Conservation (phyloP, 2,329 filamentous ascomycete genomes). For the Phoma sp. region DNA sequence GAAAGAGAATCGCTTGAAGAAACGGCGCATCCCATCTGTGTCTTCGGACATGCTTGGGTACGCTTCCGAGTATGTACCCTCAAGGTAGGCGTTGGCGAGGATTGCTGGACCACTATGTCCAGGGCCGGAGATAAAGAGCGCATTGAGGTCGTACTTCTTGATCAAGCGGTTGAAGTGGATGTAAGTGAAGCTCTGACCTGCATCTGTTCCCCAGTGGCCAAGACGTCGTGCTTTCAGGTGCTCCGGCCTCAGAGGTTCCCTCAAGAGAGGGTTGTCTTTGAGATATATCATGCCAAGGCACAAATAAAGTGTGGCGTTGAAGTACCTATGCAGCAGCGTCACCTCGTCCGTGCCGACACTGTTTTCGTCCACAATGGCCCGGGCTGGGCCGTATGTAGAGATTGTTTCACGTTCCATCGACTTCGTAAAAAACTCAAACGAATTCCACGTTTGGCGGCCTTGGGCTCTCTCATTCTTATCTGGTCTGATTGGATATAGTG, state of each 20-base stretch:
- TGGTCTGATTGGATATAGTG: too few relatives aligned
- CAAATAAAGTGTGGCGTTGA: slow-evolving; percentile 77
- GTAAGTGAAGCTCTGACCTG: slow-evolving; percentile 82
- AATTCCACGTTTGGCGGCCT: too few relatives aligned
- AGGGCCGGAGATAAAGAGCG: slow-evolving; percentile 77
- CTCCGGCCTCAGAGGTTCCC: slow-evolving; percentile 70
- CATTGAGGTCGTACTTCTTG: slow-evolving; percentile 78
- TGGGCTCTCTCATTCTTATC: too few relatives aligned
- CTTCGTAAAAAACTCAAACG: too few relatives aligned
- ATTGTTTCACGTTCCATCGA: too few relatives aligned
- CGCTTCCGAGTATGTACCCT: slow-evolving; percentile 78
- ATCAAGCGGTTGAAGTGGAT: slow-evolving; percentile 85
- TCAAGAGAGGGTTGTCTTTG: slow-evolving; percentile 74
- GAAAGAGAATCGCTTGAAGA: slow-evolving; percentile 86
- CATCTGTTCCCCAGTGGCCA: slow-evolving; percentile 80
- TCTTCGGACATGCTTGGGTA: slow-evolving; percentile 77
- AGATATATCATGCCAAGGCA: slow-evolving; percentile 84
- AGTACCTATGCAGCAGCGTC: too few relatives aligned
- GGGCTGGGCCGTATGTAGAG: too few relatives aligned
- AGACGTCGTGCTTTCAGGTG: slow-evolving; percentile 77
- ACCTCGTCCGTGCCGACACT: too few relatives aligned
- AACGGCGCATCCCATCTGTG: slow-evolving; percentile 71
- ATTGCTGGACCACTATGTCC: slow-evolving; percentile 81
- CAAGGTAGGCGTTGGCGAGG: slow-evolving; percentile 77
- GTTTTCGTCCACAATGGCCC: too few relatives aligned